These are phyloP conservation scores for Scortechinia acanthostroma DNA, from an alignment of 2,329 filamentous ascomycete species.

Conservation along the genomic window DNA sequence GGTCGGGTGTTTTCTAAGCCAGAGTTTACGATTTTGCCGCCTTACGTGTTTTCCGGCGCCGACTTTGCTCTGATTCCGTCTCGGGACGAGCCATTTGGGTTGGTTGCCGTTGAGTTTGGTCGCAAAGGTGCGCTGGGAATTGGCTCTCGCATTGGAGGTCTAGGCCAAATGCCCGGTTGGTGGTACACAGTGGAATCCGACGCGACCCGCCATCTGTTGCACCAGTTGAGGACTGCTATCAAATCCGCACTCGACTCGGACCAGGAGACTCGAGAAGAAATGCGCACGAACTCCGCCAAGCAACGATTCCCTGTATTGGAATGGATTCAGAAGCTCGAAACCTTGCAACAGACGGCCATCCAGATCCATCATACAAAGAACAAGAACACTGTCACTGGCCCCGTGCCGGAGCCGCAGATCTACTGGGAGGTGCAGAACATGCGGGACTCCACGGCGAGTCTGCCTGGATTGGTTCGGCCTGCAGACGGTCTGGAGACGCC, in stretches of 20 bases:
- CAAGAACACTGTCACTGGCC: conserved; percentile 7
- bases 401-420: not conserved
- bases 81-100: conserved; percentile 62
- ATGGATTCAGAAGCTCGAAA: conserved; percentile 59
- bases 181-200: conserved; percentile 65
- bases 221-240: conserved; percentile 60
- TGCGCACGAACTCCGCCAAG: conserved; percentile 57
- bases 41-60: conserved; percentile 60
- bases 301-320: conserved; percentile 63
- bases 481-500: not conserved
- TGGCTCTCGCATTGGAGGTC: conserved; percentile 57
- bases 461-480: not conserved
- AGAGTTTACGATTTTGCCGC: conserved; percentile 60
- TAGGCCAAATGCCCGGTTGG: conserved; percentile 66
- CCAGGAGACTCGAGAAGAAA: conserved; percentile 43
- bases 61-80: conserved; percentile 65
- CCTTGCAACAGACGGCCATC: conserved; percentile 52
- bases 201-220: conserved; percentile 52
- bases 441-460: not conserved
- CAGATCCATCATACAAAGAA: conserved; percentile 40
- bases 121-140: conserved; percentile 63
- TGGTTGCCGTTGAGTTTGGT: conserved; percentile 65
- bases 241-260: conserved; percentile 51
- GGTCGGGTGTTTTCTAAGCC: conserved; percentile 62
- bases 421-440: not conserved